Conservation (phyloP, 306 rosid genomes). For the Comarum palustre region DNA sequence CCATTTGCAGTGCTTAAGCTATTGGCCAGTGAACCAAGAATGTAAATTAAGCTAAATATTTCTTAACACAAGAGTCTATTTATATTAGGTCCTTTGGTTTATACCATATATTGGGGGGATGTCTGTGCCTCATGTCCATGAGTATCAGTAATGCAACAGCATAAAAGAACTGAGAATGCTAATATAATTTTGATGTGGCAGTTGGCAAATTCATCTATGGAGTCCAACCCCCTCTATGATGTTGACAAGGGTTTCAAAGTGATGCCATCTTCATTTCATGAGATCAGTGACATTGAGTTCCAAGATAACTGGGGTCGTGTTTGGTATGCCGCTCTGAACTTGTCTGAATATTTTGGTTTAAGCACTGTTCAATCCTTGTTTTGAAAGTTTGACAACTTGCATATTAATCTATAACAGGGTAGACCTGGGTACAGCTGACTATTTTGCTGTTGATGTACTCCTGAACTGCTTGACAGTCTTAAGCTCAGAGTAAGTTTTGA, state of each 20-base stretch:
- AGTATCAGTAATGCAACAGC: conserved; percentile 1
- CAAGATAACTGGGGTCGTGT: conserved; percentile 96
- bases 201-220: conserved; percentile 71
- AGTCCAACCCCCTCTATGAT: conserved; percentile 69
- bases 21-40: background rate
- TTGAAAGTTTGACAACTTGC: background rate
- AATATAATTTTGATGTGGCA: conserved; percentile 34
- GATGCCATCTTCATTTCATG: conserved; percentile 91
- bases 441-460: conserved; percentile 78
- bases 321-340: conserved; percentile 50
- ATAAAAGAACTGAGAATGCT: conserved; percentile 26
- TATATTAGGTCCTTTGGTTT: background rate
- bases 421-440: conserved; percentile 83
- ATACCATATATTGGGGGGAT: background rate
- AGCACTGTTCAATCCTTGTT: background rate
- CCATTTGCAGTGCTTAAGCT: background rate
- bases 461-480: conserved; percentile 81
- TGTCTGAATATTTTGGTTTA: background rate
- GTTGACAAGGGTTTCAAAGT: conserved; percentile 70
- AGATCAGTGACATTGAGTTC: conserved; percentile 78
- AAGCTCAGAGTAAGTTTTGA: conserved; percentile 75
- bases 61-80: background rate
- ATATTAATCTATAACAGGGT: conserved; percentile 55
- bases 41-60: background rate
- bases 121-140: background rate